Base-by-base conservation (phyloP, 495 filamentous ascomycete genomes). In the Stereocaulon alpinum region DNA sequence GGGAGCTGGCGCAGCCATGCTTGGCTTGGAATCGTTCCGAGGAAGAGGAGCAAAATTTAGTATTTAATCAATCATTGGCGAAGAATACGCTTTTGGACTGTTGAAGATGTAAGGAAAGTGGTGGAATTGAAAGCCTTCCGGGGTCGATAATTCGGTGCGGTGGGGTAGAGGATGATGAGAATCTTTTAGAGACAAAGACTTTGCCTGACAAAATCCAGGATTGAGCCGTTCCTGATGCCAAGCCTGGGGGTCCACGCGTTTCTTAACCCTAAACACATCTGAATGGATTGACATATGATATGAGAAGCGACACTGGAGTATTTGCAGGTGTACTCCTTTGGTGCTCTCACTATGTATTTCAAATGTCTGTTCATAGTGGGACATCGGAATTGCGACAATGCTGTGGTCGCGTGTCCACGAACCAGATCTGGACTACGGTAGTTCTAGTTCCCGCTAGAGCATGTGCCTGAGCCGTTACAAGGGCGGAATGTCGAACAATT, bases 1-100 rank as follows among this genome's bases (percentile, higher is more conserved):
- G 4, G 49, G 50, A 55, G 50, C 58, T 40, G 56, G 56, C 56
- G 47, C 45, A 41, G 56, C 37, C 56, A 59, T 59, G 24, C 40
- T 29, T 20, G 24, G 58, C 47, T 34, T 24, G 40, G 12, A 22
- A 12, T n/a, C 34, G 15, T 17, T 15, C 15, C 5, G 14, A 32
- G 15, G n/a, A 40, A 0, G 22, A 15, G 6, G 29, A 4, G 22
- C 3, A 29, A 11, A 11, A 10, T 4, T 22, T 30, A 20, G 17
- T 1, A 7, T n/a, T 51, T n/a, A 51, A 30, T 20, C 1, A 18
- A 51, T 9, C 49, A 52, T 37, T 32, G 34, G 20, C 4, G 49
- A 51, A 32, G 6, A 37, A 37, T 34, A 18, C 12, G 10, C 30
- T 10, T 17, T 12, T 37, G 24, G 24, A 34, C 3, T 37, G 7